A percentile compares a stretch with the other conserved stretches of the same genome.
Conservation (phyloP, 1,139 yeast genomes). For the Hyphopichia pseudoburtonii region DNA sequence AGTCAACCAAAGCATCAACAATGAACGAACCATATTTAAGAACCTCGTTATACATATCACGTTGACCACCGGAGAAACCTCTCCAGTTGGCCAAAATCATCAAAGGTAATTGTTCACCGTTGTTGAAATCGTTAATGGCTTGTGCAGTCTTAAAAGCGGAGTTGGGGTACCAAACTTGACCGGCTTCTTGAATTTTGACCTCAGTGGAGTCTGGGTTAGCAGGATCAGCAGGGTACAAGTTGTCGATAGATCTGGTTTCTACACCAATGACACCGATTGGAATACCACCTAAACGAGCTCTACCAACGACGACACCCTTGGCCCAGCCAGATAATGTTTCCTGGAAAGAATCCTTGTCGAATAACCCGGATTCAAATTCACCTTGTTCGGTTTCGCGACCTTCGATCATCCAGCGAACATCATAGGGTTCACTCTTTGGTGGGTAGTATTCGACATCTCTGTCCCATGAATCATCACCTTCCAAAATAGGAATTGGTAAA, state of each 20-base stretch:
- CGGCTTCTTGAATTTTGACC: conserved; percentile 87
- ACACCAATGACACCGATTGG: conserved; percentile 98
- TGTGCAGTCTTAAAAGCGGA: conserved; percentile 98
- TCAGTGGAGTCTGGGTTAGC: conserved; percentile 96
- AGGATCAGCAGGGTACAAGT: conserved; percentile 93
- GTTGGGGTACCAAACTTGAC: conserved; percentile 99
- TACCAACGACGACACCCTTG: conserved; percentile 95
- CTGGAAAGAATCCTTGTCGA: conserved; percentile 89
- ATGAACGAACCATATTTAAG: conserved; percentile 94
- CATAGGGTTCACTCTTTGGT: conserved; percentile 69
- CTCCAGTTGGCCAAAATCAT: conserved; percentile 99
- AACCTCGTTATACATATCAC: conserved; percentile 98
- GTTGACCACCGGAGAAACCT: conserved; percentile 99
- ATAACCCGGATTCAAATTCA: conserved; percentile 78
- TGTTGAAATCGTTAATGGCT: conserved; percentile 94
- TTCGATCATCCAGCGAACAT: conserved; percentile 92
- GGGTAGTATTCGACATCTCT: conserved; percentile 87
- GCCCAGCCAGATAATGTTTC: conserved; percentile 99
- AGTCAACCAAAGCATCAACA: conserved; percentile 94
- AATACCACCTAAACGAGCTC: conserved; percentile 98
- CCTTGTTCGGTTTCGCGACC: conserved; percentile 74
- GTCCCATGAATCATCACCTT: conserved; percentile 85
- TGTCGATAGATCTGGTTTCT: conserved; percentile 87
- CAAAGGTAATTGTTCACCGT: conserved; percentile 96
- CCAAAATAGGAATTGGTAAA: conserved; percentile 88